A percentile compares a stretch with the other conserved stretches of the same genome.
Evolutionary conservation across 75 land plant species (phyloP).

Genomic region (Pinus tabuliformis): DNA sequence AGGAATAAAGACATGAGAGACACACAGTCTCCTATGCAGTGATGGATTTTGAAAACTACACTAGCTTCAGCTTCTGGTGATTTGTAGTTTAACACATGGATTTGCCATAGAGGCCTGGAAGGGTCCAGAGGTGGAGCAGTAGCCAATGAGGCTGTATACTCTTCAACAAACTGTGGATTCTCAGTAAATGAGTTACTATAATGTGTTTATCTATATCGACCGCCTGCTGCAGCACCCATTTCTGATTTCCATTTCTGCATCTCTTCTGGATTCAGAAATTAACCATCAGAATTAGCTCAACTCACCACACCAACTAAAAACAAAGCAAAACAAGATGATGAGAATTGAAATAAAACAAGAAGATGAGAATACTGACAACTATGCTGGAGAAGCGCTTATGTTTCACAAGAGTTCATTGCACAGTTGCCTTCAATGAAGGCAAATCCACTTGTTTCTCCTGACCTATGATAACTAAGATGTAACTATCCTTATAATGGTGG

Average conservation of each 20-base stretch:
- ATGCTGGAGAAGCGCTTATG: constrained; percentile 6
- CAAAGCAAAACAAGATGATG: not conserved
- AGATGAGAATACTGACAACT: not conserved
- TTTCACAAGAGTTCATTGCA: not conserved
- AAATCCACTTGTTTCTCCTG: not conserved
- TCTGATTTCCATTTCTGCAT: constrained; percentile 16
- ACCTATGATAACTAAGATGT: constrained; percentile 2
- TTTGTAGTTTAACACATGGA: constrained; percentile 28
- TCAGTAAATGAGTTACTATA: not conserved
- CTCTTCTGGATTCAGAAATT: constrained; percentile 13
- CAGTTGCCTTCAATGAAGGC: constrained; percentile 4
- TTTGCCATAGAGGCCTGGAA: constrained; percentile 35
- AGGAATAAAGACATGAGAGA: constrained; percentile 42
- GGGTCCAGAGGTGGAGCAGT: constrained; percentile 24
- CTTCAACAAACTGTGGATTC: constrained; percentile 11
- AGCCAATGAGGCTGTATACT: constrained; percentile 20
- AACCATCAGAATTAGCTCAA: not conserved
- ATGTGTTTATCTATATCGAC: constrained; percentile 34
- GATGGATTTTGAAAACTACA: constrained; percentile 30
- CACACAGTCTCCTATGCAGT: constrained; percentile 44
- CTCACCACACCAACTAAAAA: not conserved
- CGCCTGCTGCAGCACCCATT: constrained; percentile 19
- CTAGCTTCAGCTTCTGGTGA: constrained; percentile 21
- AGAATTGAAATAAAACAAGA: not conserved
- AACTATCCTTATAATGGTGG: not conserved